Evolutionary conservation across 2,329 filamentous ascomycete genomes (phyloP), one percentile per base, ranked within the genome.

Genomic region (Myotisia sp.): DNA sequence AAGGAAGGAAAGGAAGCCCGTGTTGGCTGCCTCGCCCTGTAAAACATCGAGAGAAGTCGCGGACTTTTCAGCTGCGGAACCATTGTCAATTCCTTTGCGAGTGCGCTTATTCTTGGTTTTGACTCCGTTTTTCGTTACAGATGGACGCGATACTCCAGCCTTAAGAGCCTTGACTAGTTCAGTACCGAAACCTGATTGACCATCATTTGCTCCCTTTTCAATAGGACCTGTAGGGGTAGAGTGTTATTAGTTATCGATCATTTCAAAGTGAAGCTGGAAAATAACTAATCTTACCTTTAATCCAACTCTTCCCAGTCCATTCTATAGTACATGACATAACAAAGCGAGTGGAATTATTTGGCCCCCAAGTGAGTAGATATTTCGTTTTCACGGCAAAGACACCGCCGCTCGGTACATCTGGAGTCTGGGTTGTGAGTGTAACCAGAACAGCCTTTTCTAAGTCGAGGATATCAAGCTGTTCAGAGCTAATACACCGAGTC

Each of bases 301-400:
- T 63, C 90, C 90, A 98, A 63, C 86, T 94, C 67, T 95, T 98
- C 47, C 86, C 86, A 3, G 79, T 78, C 92, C 92, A 98, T 51
- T 98, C 92, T 27, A 94, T 81, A 2, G 76, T 79, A 54, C 84
- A 94, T 45, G 79, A 94, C 61, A 87, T 79, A 41, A 90, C 74
- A 19, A 98, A 62, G 18, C 85, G 72, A 1, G 92, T 98, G 24
- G 74, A 65, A 49, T 93, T 93, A 42, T 76, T 78, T 33, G 90
- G 76, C 3, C 77, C 85, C 90, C 90, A 98, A 33, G 82, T 82
- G 14, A 98, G 67, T 50, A 92, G 93, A 51, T 95, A 98, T 47
- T 80, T 82, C 3, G 90, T 98, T 59, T 94, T 95, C 29, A 83
- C 80, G 23, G 73, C 71, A 52, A 98, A 98, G 3, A 92, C 72